Evolutionary conservation across 805 yeast species (phyloP).

Genomic region (Candida andamanensis): DNA sequence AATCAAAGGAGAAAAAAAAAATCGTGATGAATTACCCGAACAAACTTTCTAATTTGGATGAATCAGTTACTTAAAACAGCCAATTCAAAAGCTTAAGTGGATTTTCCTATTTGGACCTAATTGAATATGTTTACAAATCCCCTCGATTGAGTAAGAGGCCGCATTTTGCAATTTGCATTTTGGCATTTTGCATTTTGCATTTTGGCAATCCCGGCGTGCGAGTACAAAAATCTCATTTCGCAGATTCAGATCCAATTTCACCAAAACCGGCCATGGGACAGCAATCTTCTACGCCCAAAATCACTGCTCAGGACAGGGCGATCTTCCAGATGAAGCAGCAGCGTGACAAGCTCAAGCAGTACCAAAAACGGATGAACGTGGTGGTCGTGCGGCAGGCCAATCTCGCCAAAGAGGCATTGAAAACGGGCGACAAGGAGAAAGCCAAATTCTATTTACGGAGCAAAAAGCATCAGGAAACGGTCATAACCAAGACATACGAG

Average conservation of each 20-base stretch:
- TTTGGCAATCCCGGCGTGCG: too few species aligned
- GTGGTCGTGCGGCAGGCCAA: conserved; percentile 59
- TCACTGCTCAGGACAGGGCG: conserved; percentile 83
- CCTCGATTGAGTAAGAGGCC: not conserved
- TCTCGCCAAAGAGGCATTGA: conserved; percentile 53
- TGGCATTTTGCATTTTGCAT: too few species aligned
- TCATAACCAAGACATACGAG: conserved; percentile 64
- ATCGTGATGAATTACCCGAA: too few species aligned
- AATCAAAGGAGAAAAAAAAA: too few species aligned
- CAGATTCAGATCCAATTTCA: not conserved
- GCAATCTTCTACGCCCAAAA: conserved; percentile 45
- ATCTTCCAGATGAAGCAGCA: conserved; percentile 82
- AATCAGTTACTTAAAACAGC: conserved; percentile 4
- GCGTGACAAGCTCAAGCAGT: conserved; percentile 76
- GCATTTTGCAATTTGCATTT: conserved; percentile 1
- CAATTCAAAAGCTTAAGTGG: too few species aligned
- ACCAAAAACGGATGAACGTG: conserved; percentile 53
- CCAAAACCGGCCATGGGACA: conserved; percentile 30
- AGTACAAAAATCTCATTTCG: too few species aligned
- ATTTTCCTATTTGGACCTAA: not conserved
- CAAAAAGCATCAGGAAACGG: conserved; percentile 74
- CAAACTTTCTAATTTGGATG: too few species aligned
- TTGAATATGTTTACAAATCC: not conserved
- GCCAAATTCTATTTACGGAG: conserved; percentile 70
- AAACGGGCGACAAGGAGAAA: conserved; percentile 47